Evolutionary conservation across 805 yeast species (phyloP).

Genomic region (Sugiyamaella mastotermitis): DNA sequence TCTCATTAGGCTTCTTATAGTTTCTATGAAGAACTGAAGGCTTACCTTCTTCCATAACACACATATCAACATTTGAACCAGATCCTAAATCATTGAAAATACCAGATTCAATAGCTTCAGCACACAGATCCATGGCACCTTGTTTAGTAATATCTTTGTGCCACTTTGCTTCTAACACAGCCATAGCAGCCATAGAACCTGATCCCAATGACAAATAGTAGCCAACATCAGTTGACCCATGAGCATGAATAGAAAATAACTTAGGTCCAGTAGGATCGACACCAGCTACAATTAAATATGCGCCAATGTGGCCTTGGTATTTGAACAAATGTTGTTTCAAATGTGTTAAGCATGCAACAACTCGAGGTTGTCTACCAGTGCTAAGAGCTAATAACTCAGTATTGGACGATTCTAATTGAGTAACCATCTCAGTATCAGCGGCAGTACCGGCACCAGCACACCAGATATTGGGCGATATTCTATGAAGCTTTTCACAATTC

Average conservation of each 20-base stretch:
- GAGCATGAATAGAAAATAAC: slow-evolving; percentile 89
- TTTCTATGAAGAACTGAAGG: slow-evolving; percentile 75
- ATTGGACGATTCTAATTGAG: slow-evolving; percentile 86
- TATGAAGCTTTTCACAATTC: slow-evolving; percentile 92
- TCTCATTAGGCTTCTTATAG: slow-evolving; percentile 83
- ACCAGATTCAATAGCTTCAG: slow-evolving; percentile 95
- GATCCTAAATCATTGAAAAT: slow-evolving; percentile 99
- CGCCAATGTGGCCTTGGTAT: slow-evolving; percentile 94
- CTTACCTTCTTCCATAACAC: slow-evolving; percentile 89
- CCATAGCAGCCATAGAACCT: slow-evolving; percentile 98
- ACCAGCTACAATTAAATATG: slow-evolving; percentile 97
- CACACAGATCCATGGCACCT: slow-evolving; percentile 85
- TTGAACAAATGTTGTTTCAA: slow-evolving; percentile 93
- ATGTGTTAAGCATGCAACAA: slow-evolving; percentile 86
- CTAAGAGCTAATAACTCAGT: slow-evolving; percentile 84
- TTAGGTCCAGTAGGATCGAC: slow-evolving; percentile 95
- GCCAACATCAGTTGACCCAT: slow-evolving; percentile 96
- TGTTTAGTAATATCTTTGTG: slow-evolving; percentile 69
- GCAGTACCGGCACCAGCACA: slow-evolving; percentile 99
- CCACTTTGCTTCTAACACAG: slow-evolving; percentile 89
- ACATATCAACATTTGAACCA: slow-evolving; percentile 95
- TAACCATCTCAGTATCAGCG: slow-evolving; percentile 97
- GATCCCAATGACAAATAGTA: slow-evolving; percentile 90
- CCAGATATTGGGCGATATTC: slow-evolving; percentile 89
- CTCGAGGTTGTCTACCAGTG: slow-evolving; percentile 84